Percentiles rank a stretch among this genome's conserved stretches.
phyloP scores from a whole-genome alignment of 805 yeast species.

The Scheffersomyces lignosus region DNA sequence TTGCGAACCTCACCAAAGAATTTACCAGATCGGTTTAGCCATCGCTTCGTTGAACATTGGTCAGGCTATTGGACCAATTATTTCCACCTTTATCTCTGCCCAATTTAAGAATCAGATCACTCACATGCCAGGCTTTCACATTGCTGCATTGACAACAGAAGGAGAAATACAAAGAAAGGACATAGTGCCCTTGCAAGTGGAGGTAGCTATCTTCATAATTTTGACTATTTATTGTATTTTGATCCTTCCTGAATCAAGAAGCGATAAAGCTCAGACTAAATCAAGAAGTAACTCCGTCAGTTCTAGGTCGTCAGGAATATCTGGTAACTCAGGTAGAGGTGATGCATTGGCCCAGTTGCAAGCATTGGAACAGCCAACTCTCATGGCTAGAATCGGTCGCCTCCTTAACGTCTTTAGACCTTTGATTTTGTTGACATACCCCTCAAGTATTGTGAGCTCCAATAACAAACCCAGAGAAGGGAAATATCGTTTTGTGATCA shows the following conservation, averaged over 20 bases:
- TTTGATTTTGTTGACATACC: constrained; percentile 16
- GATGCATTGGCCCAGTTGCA: background rate
- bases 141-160: background rate
- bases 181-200: constrained; percentile 16
- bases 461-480: constrained; percentile 8
- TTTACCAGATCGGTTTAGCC: constrained; percentile 7
- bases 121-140: background rate
- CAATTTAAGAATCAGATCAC: background rate
- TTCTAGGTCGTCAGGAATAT: background rate
- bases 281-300: constrained; percentile 9
- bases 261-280: constrained; percentile 14
- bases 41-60: constrained; percentile 5
- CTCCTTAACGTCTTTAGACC: constrained; percentile 17
- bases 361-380: background rate
- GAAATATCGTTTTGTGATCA: constrained; percentile 11
- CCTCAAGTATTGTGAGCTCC: constrained; percentile 11
- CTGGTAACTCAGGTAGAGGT: background rate
- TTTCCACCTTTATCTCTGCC: constrained; percentile 2
- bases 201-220: constrained; percentile 7
- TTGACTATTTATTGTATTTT: constrained; percentile 9
- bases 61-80: constrained; percentile 7
- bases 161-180: constrained; percentile 9
- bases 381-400: background rate
- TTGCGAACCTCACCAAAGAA: constrained; percentile 6
- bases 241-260: constrained; percentile 20